A percentile compares a stretch with the other conserved stretches of the same genome.
phyloP scores from a whole-genome alignment of 148 eudicot genomes.

The Cornus controversa region DNA sequence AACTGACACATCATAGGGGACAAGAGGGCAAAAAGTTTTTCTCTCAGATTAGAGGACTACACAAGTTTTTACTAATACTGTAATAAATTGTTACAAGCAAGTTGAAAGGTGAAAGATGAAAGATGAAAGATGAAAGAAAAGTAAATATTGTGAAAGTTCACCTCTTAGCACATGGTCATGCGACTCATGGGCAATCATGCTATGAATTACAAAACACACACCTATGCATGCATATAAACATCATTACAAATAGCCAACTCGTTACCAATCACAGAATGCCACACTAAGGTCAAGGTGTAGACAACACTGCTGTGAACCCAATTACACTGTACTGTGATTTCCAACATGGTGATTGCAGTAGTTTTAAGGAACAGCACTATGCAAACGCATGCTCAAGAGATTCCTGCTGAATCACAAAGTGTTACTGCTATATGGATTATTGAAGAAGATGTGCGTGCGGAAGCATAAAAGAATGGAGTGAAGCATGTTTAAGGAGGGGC shows the following conservation, averaged over 20 bases:
- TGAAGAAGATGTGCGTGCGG: conserved; percentile 1
- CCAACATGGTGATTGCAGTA: neutral
- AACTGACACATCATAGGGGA: no score
- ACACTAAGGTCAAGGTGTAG: neutral
- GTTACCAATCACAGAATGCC: neutral
- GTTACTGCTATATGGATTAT: neutral
- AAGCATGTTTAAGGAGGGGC: conserved; percentile 3
- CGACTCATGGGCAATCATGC: neutral
- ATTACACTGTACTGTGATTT: neutral
- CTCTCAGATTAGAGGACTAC: no score
- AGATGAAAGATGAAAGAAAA: no score
- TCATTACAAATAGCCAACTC: neutral
- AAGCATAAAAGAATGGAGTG: conserved; percentile 2
- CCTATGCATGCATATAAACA: neutral
- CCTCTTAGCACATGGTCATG: no score
- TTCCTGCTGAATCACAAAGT: neutral
- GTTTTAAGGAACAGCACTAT: neutral
- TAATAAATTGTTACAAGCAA: no score
- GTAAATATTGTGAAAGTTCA: no score
- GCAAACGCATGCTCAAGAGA: neutral
- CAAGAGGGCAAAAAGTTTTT: no score
- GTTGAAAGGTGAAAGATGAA: no score
- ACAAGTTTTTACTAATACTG: no score
- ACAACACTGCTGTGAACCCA: neutral
- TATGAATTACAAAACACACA: neutral